phyloP scores from a whole-genome alignment of 495 filamentous ascomycete species.

The Haplographium delicatum region DNA sequence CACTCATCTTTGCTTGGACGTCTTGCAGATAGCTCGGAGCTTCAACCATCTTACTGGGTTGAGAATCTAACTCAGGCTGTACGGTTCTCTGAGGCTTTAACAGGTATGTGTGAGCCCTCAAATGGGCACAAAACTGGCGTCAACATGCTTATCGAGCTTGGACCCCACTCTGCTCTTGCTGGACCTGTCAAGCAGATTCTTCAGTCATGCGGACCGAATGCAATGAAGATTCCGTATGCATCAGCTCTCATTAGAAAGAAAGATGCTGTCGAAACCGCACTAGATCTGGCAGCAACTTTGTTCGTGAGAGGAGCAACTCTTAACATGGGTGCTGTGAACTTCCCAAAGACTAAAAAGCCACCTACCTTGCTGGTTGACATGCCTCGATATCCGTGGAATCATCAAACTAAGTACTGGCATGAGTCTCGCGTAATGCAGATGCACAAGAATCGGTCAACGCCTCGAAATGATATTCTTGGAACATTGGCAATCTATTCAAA shows the following conservation, averaged over 20 bases:
- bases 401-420: slow-evolving; percentile 33
- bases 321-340: slow-evolving; percentile 41
- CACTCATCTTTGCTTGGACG: slow-evolving; percentile 39
- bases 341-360: slow-evolving; percentile 24
- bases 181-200: slow-evolving; percentile 56
- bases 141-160: slow-evolving; percentile 52
- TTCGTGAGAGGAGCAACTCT: slow-evolving; percentile 37
- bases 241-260: slow-evolving; percentile 39
- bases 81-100: slow-evolving; percentile 41
- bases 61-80: slow-evolving; percentile 50
- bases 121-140: slow-evolving; percentile 17
- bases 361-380: slow-evolving; percentile 35
- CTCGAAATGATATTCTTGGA: slow-evolving; percentile 44
- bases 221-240: slow-evolving; percentile 29
- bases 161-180: slow-evolving; percentile 60
- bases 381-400: slow-evolving; percentile 37
- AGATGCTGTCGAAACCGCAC: slow-evolving; percentile 42
- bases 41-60: slow-evolving; percentile 47
- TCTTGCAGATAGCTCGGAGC: slow-evolving; percentile 26
- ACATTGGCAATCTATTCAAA: slow-evolving; percentile 25
- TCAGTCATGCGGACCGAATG: slow-evolving; percentile 25
- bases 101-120: slow-evolving; percentile 28
- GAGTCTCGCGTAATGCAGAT: slow-evolving; percentile 33
- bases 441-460: slow-evolving; percentile 28
- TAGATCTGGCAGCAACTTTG: slow-evolving; percentile 37